These are phyloP conservation scores for Fusarium sp. DNA, from an alignment of 2,329 filamentous ascomycete species.

Conservation along the genomic window DNA sequence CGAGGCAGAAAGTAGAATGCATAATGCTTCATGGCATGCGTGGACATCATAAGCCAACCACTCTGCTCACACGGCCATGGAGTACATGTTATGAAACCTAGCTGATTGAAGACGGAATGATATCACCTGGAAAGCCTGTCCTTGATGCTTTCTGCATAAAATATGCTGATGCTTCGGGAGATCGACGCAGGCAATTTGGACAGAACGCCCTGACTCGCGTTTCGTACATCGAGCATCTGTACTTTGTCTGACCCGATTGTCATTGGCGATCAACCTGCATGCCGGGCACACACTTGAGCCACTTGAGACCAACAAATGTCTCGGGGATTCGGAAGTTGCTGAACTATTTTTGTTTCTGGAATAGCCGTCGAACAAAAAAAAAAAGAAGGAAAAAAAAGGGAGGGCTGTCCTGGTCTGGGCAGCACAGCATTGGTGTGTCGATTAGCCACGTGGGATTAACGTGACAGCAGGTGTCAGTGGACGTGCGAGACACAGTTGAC, in stretches of 20 bases:
- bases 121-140: background rate
- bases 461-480: slow-evolving; percentile 29
- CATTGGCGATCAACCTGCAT: slow-evolving; percentile 24
- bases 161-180: slow-evolving; percentile 36
- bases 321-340: slow-evolving; percentile 11
- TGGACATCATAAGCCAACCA: background rate
- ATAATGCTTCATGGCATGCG: background rate
- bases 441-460: slow-evolving; percentile 43
- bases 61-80: background rate
- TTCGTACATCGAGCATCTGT: slow-evolving; percentile 7
- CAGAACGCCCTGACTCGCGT: slow-evolving; percentile 35
- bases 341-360: slow-evolving; percentile 21
- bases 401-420: slow-evolving; percentile 3
- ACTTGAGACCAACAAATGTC: slow-evolving; percentile 13
- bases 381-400: background rate
- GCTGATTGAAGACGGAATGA: background rate
- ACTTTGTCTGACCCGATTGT: background rate
- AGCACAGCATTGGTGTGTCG: slow-evolving; percentile 8
- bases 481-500: slow-evolving; percentile 8
- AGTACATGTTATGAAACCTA: background rate
- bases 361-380: background rate
- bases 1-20: background rate
- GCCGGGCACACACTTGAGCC: slow-evolving; percentile 2
- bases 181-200: slow-evolving; percentile 40
- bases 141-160: slow-evolving; percentile 5